Conservation (phyloP, 2,329 filamentous ascomycete genomes). For the Fusarium staphyleae region DNA sequence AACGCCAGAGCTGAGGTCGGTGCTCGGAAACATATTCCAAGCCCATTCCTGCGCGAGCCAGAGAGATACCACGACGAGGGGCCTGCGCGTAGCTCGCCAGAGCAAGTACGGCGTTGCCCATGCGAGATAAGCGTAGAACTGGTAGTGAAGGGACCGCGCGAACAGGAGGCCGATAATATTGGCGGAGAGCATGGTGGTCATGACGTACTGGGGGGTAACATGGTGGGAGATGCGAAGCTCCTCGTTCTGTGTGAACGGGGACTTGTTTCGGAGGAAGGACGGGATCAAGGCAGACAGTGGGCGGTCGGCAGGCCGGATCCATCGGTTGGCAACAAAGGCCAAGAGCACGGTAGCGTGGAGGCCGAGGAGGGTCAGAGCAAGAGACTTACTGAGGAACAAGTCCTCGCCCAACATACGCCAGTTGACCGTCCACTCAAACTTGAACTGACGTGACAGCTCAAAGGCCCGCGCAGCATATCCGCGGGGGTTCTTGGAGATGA, state of each 20-base stretch:
- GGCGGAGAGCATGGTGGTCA: slow-evolving; percentile 78
- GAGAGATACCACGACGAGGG: slow-evolving; percentile 69
- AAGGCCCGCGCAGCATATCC: slow-evolving; percentile 87
- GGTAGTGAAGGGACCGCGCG: slow-evolving; percentile 89
- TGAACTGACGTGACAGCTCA: slow-evolving; percentile 87
- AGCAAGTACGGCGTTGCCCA: slow-evolving; percentile 89
- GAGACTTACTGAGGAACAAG: slow-evolving; percentile 72
- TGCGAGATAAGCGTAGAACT: slow-evolving; percentile 91
- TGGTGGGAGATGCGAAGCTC: slow-evolving; percentile 63
- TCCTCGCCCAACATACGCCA: slow-evolving; percentile 95
- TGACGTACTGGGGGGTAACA: slow-evolving; percentile 75
- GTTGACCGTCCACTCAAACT: slow-evolving; percentile 99
- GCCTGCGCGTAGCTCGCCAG: slow-evolving; percentile 77
- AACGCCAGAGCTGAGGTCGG: slow-evolving; percentile 58
- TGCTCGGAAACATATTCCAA: slow-evolving; percentile 94
- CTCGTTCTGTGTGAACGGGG: slow-evolving; percentile 58
- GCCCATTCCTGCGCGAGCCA: slow-evolving; percentile 88
- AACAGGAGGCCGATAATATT: slow-evolving; percentile 83
- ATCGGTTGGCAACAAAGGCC: slow-evolving; percentile 71
- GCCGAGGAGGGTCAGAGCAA: slow-evolving; percentile 71
- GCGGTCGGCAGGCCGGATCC: slow-evolving; percentile 73
- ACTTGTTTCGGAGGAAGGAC: slow-evolving; percentile 51
- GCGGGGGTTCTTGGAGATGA: slow-evolving; percentile 67
- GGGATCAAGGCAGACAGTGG: slow-evolving; percentile 61
- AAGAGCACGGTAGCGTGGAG: slow-evolving; percentile 71